Base-by-base conservation (phyloP, 768 basidiomycete genomes). In the Phanerodontia chrysosporium region DNA sequence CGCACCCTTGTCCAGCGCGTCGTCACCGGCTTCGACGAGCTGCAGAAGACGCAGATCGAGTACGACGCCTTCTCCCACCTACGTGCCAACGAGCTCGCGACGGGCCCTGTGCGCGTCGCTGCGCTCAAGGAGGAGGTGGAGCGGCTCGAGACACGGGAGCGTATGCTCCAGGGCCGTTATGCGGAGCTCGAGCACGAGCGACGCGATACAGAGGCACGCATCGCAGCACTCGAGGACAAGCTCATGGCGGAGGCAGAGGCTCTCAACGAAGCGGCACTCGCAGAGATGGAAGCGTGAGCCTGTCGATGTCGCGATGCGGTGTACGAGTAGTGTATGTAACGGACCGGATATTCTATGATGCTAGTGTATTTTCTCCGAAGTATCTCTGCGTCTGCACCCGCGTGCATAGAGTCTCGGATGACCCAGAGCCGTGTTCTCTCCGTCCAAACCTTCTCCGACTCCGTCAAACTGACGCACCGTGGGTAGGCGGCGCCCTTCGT, bases 101-200 rank as follows among this genome's bases (percentile, higher is more conserved):
- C 84, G 53, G 92, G 89, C 2, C 95, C 95, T 10, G 80, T 85
- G 55, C 75, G 96, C 45, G 79, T 94, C 52, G 85, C 84, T 49
- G 75, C 79, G n/a, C 80, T 97, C 64, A 85, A 85, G 70, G 92
- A 93, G 66, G 95, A 98, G 70, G 95, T 98, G 24, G 87, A 89
- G 36, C 78, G 75, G 62, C 78, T 98, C 28, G 88, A 92, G 70
- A 75, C 79, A 59, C 78, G 90, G 64, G 97, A 98, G 74, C 75
- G 80, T 55, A 73, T 83, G 65, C 74, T 97, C 64, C 97, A 99
- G 74, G 81, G 81, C 64, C 76, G 84, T 51, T 97, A 96, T 72
- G 85, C 83, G n/a, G 95, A 95, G 65, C 71, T 98, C 61, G 84
- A 87, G 58, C 75, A 78, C 58, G 89, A 94, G 73, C 77, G 83